phyloP scores from a whole-genome alignment of 2,329 filamentous ascomycete genomes.

The Byssothecium circinans region DNA sequence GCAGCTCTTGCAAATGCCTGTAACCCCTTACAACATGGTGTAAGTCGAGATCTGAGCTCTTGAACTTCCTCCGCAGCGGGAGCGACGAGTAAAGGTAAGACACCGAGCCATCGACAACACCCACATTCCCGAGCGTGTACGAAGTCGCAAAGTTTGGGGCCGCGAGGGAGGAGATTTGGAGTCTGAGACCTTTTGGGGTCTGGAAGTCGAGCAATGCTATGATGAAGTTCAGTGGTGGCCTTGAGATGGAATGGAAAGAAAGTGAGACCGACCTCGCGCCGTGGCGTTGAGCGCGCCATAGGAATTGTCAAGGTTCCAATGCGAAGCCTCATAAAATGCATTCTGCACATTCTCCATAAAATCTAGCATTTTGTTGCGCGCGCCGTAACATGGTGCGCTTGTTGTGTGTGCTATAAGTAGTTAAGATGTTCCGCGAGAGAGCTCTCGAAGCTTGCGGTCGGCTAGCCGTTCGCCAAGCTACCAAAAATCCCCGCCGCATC shows the following conservation, averaged over 20 bases:
- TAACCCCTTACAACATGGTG: slow-evolving; percentile 81
- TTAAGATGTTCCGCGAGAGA: too few relatives aligned
- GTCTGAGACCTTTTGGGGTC: slow-evolving; percentile 78
- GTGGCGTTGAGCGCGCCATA: slow-evolving; percentile 86
- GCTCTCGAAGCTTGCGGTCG: slow-evolving; percentile 6
- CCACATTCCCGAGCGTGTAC: slow-evolving; percentile 86
- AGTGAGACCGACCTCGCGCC: slow-evolving; percentile 65
- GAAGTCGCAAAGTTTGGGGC: slow-evolving; percentile 92
- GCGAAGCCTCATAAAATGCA: slow-evolving; percentile 82
- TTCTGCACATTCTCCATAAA: slow-evolving; percentile 97
- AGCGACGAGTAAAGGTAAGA: slow-evolving; percentile 94
- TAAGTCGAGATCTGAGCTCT: slow-evolving; percentile 75
- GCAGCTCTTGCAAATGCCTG: slow-evolving; percentile 70
- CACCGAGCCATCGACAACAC: slow-evolving; percentile 92
- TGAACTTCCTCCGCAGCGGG: slow-evolving; percentile 67
- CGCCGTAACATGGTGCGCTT: slow-evolving; percentile 29
- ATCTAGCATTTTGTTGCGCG: slow-evolving; percentile 70
- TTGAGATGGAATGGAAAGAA: slow-evolving; percentile 11
- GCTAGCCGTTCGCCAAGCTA: slow-evolving; percentile 33
- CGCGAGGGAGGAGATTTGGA: slow-evolving; percentile 88
- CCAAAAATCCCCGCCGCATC: slow-evolving; percentile 36
- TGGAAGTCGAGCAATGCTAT: slow-evolving; percentile 83
- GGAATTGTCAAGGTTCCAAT: slow-evolving; percentile 90
- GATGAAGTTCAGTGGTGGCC: slow-evolving; percentile 9
- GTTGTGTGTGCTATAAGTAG: too few relatives aligned